Percentiles rank a stretch among this genome's conserved stretches.
Conservation (phyloP, 352 stramenopile species). For the Phytophthora pistaciae region DNA sequence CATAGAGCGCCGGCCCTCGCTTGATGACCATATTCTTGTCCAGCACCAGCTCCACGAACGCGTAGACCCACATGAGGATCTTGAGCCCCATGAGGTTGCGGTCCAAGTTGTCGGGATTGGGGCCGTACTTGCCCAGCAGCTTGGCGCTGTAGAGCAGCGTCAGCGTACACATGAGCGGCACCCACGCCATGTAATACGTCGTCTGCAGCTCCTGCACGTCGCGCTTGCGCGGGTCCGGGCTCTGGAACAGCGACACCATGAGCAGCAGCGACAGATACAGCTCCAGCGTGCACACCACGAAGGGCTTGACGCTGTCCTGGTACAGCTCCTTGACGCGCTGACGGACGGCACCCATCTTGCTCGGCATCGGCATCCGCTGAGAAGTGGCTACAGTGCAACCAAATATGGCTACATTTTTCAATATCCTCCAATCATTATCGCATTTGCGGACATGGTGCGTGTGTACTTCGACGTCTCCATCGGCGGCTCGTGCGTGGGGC, state of each 20-base stretch:
- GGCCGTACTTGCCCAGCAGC: conserved; percentile 46
- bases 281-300: conserved; percentile 59
- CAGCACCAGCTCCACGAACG: conserved; percentile 51
- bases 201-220: conserved; percentile 63
- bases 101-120: conserved; percentile 55
- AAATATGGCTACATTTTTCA: neutral
- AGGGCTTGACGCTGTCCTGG: conserved; percentile 43
- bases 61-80: conserved; percentile 57
- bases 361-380: neutral
- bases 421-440: too few species aligned
- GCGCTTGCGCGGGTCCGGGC: conserved; percentile 36
- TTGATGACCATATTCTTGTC: conserved; percentile 69
- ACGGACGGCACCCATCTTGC: conserved; percentile 8
- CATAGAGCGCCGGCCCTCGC: conserved; percentile 52
- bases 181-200: conserved; percentile 61
- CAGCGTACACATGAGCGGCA: conserved; percentile 46
- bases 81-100: conserved; percentile 59
- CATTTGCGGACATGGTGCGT: conserved; percentile 3
- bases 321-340: conserved; percentile 26
- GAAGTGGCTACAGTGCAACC: conserved; percentile 2
- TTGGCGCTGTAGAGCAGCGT: conserved; percentile 47
- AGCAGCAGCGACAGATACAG: conserved; percentile 64
- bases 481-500: conserved; percentile 71
- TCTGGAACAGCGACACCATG: conserved; percentile 67
- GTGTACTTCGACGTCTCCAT: conserved; percentile 88